These are phyloP conservation scores for Quaeritorhiza haematococci DNA, from an alignment of 371 early-diverging fungal genomes.

Conservation along the genomic window DNA sequence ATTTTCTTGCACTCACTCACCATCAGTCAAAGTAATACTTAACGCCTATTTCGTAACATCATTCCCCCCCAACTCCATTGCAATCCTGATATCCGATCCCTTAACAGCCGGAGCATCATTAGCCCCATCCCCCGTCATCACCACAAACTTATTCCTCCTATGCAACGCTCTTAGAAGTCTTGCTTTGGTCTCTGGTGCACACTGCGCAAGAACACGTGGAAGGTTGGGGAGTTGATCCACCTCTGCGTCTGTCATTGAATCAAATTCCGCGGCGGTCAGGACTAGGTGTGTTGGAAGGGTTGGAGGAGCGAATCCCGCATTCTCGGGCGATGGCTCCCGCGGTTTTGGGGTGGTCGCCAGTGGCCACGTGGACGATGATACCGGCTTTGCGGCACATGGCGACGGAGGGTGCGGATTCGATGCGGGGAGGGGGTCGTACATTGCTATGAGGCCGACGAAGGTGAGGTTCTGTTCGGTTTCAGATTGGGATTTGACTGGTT, in stretches of 20 bases:
- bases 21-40: slow-evolving; percentile 83
- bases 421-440: slow-evolving; percentile 95
- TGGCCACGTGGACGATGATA: slow-evolving; percentile 87
- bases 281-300: slow-evolving; percentile 62
- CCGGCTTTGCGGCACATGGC: slow-evolving; percentile 84
- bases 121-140: slow-evolving; percentile 91
- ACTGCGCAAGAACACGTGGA: slow-evolving; percentile 76
- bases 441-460: slow-evolving; percentile 86
- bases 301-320: no score
- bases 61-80: slow-evolving; percentile 87
- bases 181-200: slow-evolving; percentile 84
- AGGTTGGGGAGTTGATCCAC: slow-evolving; percentile 68
- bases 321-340: slow-evolving; percentile 85
- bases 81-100: slow-evolving; percentile 86
- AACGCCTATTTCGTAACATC: slow-evolving; percentile 90
- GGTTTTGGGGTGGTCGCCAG: slow-evolving; percentile 86
- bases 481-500: slow-evolving; percentile 17
- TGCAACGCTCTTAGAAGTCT: slow-evolving; percentile 75
- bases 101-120: slow-evolving; percentile 92
- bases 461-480: slow-evolving; percentile 72
- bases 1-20: no score
- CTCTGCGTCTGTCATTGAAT: slow-evolving; percentile 64
- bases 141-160: slow-evolving; percentile 42
- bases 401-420: slow-evolving; percentile 80
- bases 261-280: slow-evolving; percentile 76